A percentile compares a stretch with the other conserved stretches of the same genome.
phyloP scores from a whole-genome alignment of 495 filamentous ascomycete genomes.

The Chaetomium cochliodes region DNA sequence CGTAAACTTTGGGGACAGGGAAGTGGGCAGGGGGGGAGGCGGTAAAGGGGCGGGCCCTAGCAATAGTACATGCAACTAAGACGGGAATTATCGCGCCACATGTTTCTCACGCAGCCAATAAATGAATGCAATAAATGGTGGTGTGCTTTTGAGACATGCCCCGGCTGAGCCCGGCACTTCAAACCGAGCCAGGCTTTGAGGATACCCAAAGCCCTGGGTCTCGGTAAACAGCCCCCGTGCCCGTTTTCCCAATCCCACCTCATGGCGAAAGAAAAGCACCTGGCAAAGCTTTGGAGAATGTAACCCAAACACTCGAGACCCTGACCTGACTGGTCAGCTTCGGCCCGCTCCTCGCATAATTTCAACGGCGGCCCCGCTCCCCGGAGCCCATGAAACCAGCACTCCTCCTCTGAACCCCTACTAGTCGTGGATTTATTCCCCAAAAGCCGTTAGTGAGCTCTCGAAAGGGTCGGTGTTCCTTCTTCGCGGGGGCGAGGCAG shows the following conservation, averaged over 20 bases:
- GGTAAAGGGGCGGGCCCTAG: too few species aligned
- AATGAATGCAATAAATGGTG: neutral
- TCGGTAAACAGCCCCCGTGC: neutral
- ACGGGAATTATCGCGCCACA: neutral
- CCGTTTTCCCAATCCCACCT: neutral
- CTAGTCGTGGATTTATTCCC: neutral
- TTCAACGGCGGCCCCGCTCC: neutral
- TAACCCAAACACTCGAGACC: neutral
- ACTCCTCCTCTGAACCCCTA: neutral
- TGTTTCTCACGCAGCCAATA: neutral
- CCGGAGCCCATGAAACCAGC: neutral
- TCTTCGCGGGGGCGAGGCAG: neutral
- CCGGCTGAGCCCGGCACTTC: neutral
- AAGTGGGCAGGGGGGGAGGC: too few species aligned
- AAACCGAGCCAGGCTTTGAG: neutral
- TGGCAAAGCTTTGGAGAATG: neutral
- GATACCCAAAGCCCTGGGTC: neutral
- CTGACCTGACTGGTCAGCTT: neutral
- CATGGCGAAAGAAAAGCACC: neutral
- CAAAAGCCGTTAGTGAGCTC: neutral
- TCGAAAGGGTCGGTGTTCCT: neutral
- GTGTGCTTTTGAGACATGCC: too few species aligned
- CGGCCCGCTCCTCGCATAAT: neutral
- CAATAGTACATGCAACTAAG: neutral
- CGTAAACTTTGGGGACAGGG: neutral